Evolutionary conservation across 2,329 filamentous ascomycete genomes (phyloP).

Genomic region (Cryphonectria radicalis): DNA sequence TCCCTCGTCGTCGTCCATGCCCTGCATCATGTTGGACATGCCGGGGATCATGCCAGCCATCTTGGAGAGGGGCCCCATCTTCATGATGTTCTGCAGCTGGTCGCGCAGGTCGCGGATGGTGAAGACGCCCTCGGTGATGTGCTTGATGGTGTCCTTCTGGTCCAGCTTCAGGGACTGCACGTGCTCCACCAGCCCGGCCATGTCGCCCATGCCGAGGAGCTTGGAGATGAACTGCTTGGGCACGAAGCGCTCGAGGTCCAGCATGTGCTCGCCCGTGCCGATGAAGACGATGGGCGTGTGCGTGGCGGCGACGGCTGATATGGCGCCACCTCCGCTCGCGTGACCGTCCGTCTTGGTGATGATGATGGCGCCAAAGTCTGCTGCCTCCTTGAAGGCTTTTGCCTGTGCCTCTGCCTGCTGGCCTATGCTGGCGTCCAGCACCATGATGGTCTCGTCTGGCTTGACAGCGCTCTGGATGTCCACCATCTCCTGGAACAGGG

Average conservation of each 20-base stretch:
- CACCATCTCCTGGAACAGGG: slow-evolving; percentile 95
- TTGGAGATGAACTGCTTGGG: slow-evolving; percentile 94
- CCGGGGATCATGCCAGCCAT: slow-evolving; percentile 99
- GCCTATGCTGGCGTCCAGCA: slow-evolving; percentile 93
- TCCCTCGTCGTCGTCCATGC: slow-evolving; percentile 98
- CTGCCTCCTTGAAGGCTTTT: slow-evolving; percentile 95
- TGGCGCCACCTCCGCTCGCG: slow-evolving; percentile 93
- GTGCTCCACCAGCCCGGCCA: slow-evolving; percentile 92
- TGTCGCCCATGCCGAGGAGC: slow-evolving; percentile 95
- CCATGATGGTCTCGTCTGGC: slow-evolving; percentile 98
- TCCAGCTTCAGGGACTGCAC: slow-evolving; percentile 94
- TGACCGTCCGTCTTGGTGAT: slow-evolving; percentile 99
- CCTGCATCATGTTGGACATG: slow-evolving; percentile 89
- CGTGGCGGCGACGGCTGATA: slow-evolving; percentile 94
- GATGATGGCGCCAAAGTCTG: slow-evolving; percentile 97
- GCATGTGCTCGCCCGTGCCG: slow-evolving; percentile 95
- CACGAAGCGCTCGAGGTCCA: slow-evolving; percentile 90
- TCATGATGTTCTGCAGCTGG: slow-evolving; percentile 98
- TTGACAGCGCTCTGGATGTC: slow-evolving; percentile 91
- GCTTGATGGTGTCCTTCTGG: slow-evolving; percentile 99
- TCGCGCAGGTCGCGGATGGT: slow-evolving; percentile 93
- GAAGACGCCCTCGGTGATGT: slow-evolving; percentile 96
- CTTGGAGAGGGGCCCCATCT: slow-evolving; percentile 97
- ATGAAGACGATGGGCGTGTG: slow-evolving; percentile 98
- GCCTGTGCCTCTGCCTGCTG: slow-evolving; percentile 94